Base-by-base conservation (phyloP, 805 yeast species). In the Isabelozyma rhagii region DNA sequence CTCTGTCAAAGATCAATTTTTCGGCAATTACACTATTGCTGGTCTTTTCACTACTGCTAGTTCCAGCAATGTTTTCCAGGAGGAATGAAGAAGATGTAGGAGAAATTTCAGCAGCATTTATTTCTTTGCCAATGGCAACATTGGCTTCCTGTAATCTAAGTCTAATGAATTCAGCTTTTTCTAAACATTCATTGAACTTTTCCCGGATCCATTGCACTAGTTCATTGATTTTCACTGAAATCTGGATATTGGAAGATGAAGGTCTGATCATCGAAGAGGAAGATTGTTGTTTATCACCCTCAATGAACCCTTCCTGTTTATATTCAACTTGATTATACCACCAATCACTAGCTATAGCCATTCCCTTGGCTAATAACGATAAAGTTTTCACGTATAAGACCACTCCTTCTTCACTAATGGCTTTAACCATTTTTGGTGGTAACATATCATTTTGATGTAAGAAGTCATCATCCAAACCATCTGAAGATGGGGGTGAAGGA, bases 121-220 rank as follows among this genome's bases (percentile, higher is more conserved):
- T 1, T n/a, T 45, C 47, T 31, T 57, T 61, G n/a, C 57, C 43
- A 14, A 71, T 55, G 3, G 64, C 63, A 47, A 69, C 68, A 41
- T 73, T 74, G 1, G 82, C 81, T 44, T 79, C 84, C 49, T 77
- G 78, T 36, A 82, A 66, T 58, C 82, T 78, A 49, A 82, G 60
- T 51, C 83, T 82, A 39, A 89, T 79, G 59, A 80, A 83, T 59
- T 93, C 97, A 0, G 97, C 97, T 64, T 85, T 87, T 53, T 88
- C 96, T 51, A 93, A 77, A 49, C 89, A 83, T 60, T 91, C 97
- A 66, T 94, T 93, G 69, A 91, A 93, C 53, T 84, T 80, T 50
- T 86, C 91, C 51, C 98, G 79, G 7, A 89, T 84, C 97, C 97
- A 91, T 68, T 94, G 97, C 10, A 91, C 96, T 44, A 87, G 72